These are phyloP conservation scores for Hymenoscyphus infarciens DNA, from an alignment of 2,329 filamentous ascomycete species.

Conservation along the genomic window DNA sequence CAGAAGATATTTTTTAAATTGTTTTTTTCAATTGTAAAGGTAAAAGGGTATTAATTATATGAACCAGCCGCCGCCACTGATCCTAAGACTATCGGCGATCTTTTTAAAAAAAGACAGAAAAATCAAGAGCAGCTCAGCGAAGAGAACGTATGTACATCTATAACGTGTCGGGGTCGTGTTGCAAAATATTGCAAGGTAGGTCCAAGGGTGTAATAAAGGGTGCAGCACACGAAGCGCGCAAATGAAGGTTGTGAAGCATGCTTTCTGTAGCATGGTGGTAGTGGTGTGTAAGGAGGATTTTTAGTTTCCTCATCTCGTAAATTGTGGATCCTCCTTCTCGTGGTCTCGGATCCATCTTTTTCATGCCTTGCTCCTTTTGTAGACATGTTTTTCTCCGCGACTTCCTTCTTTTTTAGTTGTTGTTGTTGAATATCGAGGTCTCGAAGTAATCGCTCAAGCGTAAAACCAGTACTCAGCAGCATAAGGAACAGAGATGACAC, in stretches of 20 bases:
- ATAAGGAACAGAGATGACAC: slow-evolving; percentile 26
- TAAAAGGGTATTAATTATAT: not conserved
- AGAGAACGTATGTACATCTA: slow-evolving; percentile 16
- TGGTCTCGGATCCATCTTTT: not conserved
- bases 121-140: not conserved
- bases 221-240: not conserved
- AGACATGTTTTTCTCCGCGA: not conserved
- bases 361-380: not conserved
- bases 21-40: not conserved
- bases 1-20: not conserved
- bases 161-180: not conserved
- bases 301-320: not conserved
- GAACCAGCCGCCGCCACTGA: not conserved
- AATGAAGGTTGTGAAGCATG: not conserved
- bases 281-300: not conserved
- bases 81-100: not conserved
- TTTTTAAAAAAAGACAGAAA: not conserved
- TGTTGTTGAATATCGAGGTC: not conserved
- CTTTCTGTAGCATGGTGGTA: not conserved
- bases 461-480: slow-evolving; percentile 34
- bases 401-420: slow-evolving; percentile 6
- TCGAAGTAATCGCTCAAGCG: slow-evolving; percentile 6
- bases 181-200: no score
- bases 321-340: not conserved
- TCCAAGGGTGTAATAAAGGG: not conserved